Evolutionary conservation across 2,329 filamentous ascomycete genomes (phyloP).

Genomic region (Aureobasidium sp.): DNA sequence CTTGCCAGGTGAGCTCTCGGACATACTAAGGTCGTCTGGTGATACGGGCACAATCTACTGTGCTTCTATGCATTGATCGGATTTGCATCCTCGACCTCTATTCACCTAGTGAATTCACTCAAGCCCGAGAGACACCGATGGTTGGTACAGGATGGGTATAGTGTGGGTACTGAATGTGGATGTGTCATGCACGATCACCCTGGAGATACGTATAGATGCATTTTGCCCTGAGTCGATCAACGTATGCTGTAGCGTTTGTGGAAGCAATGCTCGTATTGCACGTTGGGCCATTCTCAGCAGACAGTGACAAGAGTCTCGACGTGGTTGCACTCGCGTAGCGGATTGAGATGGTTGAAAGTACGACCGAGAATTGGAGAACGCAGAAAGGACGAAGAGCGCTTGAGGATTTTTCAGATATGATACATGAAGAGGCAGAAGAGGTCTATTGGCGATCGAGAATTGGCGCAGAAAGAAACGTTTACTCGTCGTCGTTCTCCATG

Average conservation of each 20-base stretch:
- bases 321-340: background rate
- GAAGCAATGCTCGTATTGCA: background rate
- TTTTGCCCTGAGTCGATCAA: background rate
- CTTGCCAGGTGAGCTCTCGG: background rate
- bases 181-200: background rate
- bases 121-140: background rate
- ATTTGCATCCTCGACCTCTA: background rate
- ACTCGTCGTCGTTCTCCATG: constrained; percentile 50
- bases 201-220: background rate
- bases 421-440: constrained; percentile 7
- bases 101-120: background rate
- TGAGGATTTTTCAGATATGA: constrained; percentile 15
- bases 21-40: background rate
- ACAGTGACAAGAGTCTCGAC: background rate
- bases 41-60: background rate
- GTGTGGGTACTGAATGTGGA: background rate
- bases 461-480: background rate
- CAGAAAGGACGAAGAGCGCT: background rate
- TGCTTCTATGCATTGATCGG: background rate
- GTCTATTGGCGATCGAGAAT: constrained; percentile 3
- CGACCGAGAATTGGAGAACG: no score
- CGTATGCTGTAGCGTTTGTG: background rate
- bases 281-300: background rate
- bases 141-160: background rate
- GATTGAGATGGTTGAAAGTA: background rate